These are phyloP conservation scores for Colletotrichum sp. DNA, from an alignment of 2,329 filamentous ascomycete species.

Conservation along the genomic window DNA sequence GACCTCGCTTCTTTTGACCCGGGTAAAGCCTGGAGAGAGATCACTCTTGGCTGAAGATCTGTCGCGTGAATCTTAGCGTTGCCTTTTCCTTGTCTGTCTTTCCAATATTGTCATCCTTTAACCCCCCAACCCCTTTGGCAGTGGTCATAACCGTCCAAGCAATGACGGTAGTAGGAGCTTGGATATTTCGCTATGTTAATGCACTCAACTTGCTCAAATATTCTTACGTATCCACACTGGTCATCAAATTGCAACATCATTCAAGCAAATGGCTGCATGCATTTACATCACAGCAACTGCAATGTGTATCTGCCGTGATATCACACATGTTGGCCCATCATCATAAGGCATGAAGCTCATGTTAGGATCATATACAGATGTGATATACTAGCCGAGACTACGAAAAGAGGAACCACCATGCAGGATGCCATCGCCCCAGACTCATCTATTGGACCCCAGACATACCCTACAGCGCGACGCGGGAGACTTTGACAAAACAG, in stretches of 20 bases:
- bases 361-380: slow-evolving; percentile 19
- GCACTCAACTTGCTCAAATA: too few relatives aligned
- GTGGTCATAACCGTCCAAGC: too few relatives aligned
- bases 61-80: too few relatives aligned
- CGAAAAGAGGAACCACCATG: slow-evolving; percentile 14
- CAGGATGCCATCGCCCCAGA: slow-evolving; percentile 9
- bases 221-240: too few relatives aligned
- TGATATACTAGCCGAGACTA: slow-evolving; percentile 20
- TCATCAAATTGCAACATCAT: too few relatives aligned
- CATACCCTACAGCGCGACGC: neutral
- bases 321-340: neutral
- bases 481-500: slow-evolving; percentile 4
- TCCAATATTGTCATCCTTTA: too few relatives aligned
- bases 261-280: too few relatives aligned
- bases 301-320: neutral
- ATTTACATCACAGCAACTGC: too few relatives aligned
- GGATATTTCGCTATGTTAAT: too few relatives aligned
- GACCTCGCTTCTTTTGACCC: neutral
- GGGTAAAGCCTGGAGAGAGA: neutral
- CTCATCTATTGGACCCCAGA: slow-evolving; percentile 15
- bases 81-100: too few relatives aligned
- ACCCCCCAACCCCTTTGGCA: too few relatives aligned
- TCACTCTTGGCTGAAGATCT: neutral
- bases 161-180: too few relatives aligned
- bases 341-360: neutral